These are phyloP conservation scores for Nannizziopsis barbatae DNA, from an alignment of 2,329 filamentous ascomycete genomes.

Conservation along the genomic window DNA sequence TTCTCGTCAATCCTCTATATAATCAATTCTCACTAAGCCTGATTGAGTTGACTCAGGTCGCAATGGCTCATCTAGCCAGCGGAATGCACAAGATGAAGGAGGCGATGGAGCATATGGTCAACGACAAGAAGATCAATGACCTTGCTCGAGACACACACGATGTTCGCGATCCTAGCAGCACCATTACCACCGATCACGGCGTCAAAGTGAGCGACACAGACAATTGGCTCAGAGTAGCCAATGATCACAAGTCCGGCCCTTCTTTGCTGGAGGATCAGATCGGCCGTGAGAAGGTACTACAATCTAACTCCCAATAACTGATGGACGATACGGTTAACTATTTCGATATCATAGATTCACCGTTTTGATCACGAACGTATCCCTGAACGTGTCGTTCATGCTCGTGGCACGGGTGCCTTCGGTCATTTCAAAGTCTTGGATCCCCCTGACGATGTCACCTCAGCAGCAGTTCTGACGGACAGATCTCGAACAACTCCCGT, in stretches of 20 bases:
- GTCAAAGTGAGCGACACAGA: conserved; percentile 63
- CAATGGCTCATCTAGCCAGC: conserved; percentile 10
- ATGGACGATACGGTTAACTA: not conserved
- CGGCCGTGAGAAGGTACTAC: conserved; percentile 58
- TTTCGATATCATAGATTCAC: conserved; percentile 29
- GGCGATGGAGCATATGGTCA: conserved; percentile 15
- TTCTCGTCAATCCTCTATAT: too few relatives aligned
- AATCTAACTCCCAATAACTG: not conserved
- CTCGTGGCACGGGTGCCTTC: conserved; percentile 53
- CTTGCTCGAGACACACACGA: conserved; percentile 50
- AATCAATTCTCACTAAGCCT: not conserved
- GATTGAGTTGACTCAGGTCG: not conserved
- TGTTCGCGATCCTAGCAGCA: conserved; percentile 42
- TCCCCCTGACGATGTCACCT: conserved; percentile 51
- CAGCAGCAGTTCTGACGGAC: conserved; percentile 55
- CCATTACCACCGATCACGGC: conserved; percentile 67
- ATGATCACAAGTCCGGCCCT: conserved; percentile 54
- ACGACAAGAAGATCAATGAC: conserved; percentile 48
- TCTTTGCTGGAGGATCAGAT: conserved; percentile 60
- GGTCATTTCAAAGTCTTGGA: conserved; percentile 57
- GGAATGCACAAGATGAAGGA: conserved; percentile 25
- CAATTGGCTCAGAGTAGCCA: conserved; percentile 60
- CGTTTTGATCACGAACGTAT: conserved; percentile 68
- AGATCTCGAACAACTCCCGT: conserved; percentile 54
- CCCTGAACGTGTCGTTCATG: conserved; percentile 57